Conservation (phyloP, 2,329 filamentous ascomycete genomes). For the Geoglossum cookeanum region DNA sequence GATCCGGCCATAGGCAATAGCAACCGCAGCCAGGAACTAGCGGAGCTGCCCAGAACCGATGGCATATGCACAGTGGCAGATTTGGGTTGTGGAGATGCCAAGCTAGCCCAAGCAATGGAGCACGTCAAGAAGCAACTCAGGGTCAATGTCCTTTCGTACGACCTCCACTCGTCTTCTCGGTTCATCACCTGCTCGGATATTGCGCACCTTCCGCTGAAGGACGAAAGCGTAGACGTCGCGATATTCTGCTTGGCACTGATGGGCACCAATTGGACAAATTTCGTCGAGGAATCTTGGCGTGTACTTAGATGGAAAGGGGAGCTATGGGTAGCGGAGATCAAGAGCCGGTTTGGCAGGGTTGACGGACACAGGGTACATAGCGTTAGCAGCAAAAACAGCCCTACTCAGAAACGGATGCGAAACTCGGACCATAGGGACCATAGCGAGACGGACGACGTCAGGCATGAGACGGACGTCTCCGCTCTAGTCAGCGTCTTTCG, state of each 20-base stretch:
- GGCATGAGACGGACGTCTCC: slow-evolving; percentile 65
- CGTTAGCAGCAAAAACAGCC: slow-evolving; percentile 26
- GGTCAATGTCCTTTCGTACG: slow-evolving; percentile 64
- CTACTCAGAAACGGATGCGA: slow-evolving; percentile 26
- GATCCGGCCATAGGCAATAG: slow-evolving; percentile 6
- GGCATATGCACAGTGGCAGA: slow-evolving; percentile 68
- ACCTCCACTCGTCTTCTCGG: slow-evolving; percentile 58
- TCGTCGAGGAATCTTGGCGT: slow-evolving; percentile 88
- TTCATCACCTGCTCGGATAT: slow-evolving; percentile 83
- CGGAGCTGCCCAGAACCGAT: slow-evolving; percentile 49
- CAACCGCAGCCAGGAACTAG: background rate
- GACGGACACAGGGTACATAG: slow-evolving; percentile 35
- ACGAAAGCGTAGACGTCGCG: slow-evolving; percentile 63
- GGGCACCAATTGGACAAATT: slow-evolving; percentile 97
- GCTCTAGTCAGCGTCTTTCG: slow-evolving; percentile 71
- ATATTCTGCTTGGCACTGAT: slow-evolving; percentile 95
- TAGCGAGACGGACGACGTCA: slow-evolving; percentile 47
- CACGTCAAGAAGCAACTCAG: slow-evolving; percentile 44
- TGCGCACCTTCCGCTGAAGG: slow-evolving; percentile 55
- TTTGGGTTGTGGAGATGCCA: slow-evolving; percentile 82
- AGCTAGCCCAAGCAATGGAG: slow-evolving; percentile 51
- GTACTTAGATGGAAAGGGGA: slow-evolving; percentile 86
- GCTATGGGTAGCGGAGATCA: slow-evolving; percentile 94
- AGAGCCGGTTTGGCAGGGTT: slow-evolving; percentile 63
- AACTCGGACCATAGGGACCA: slow-evolving; percentile 30